Conservation (phyloP, 2,329 filamentous ascomycete species). For the Aaosphaeria arxii region DNA sequence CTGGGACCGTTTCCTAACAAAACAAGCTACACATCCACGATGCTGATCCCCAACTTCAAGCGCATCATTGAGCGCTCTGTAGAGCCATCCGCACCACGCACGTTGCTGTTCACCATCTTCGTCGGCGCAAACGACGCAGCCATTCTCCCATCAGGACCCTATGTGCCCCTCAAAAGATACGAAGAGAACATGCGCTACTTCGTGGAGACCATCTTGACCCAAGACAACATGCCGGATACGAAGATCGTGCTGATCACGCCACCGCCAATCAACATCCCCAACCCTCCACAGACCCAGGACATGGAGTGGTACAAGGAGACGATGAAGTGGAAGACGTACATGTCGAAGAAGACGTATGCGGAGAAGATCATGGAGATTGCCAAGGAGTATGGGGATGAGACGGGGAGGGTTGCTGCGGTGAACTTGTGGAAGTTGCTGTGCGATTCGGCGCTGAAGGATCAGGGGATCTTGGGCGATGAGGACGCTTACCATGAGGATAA, state of each 20-base stretch:
- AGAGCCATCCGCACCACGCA: slow-evolving; percentile 14
- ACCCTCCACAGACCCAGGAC: slow-evolving; percentile 3
- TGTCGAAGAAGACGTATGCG: slow-evolving; percentile 39
- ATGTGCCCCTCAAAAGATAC: slow-evolving; percentile 32
- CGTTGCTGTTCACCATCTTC: slow-evolving; percentile 40
- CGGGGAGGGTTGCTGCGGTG: slow-evolving; percentile 29
- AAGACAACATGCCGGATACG: slow-evolving; percentile 25
- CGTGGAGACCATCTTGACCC: slow-evolving; percentile 30
- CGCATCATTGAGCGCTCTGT: slow-evolving; percentile 20
- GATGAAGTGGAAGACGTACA: slow-evolving; percentile 30
- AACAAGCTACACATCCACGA: slow-evolving; percentile 25
- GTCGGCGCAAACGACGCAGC: slow-evolving; percentile 41
- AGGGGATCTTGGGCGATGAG: slow-evolving; percentile 11
- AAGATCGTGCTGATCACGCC: slow-evolving; percentile 39
- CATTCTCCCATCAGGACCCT: slow-evolving; percentile 11
- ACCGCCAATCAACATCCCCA: slow-evolving; percentile 32
- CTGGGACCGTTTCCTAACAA: neutral
- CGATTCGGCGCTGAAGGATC: slow-evolving; percentile 17
- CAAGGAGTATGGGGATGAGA: slow-evolving; percentile 25
- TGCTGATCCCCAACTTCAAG: slow-evolving; percentile 19
- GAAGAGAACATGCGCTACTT: slow-evolving; percentile 35
- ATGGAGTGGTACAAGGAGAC: slow-evolving; percentile 5
- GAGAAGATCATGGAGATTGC: slow-evolving; percentile 37
- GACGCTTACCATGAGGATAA: slow-evolving; percentile 25
- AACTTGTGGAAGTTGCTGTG: slow-evolving; percentile 34